Conservation (phyloP, 768 basidiomycete species). For the Russula vinacea region DNA sequence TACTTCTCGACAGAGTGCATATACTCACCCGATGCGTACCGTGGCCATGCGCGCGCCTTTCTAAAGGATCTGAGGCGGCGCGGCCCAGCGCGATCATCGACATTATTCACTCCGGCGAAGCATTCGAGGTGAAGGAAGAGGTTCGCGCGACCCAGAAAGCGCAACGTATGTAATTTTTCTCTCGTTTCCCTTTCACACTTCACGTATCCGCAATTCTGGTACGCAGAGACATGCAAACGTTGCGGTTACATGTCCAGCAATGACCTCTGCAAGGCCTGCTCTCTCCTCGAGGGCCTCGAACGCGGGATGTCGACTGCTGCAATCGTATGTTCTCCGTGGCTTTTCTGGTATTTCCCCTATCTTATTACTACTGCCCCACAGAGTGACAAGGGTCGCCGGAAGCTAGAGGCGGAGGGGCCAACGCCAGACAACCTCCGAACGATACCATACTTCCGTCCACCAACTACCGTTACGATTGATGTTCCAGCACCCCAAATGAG, state of each 20-base stretch:
- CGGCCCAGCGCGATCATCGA: slow-evolving; percentile 95
- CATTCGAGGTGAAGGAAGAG: slow-evolving; percentile 81
- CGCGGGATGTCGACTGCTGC: slow-evolving; percentile 54
- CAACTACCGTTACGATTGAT: slow-evolving; percentile 35
- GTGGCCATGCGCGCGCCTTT: slow-evolving; percentile 91
- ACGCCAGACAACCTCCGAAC: slow-evolving; percentile 67
- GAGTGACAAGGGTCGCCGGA: slow-evolving; percentile 68
- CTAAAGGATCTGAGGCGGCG: slow-evolving; percentile 95
- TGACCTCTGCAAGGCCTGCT: slow-evolving; percentile 94
- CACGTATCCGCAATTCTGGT: neutral
- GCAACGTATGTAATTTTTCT: slow-evolving; percentile 59
- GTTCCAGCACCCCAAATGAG: no score
- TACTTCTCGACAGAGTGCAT: slow-evolving; percentile 99
- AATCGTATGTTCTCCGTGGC: slow-evolving; percentile 44
- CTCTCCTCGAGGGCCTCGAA: slow-evolving; percentile 85
- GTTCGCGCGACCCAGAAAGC: slow-evolving; percentile 79
- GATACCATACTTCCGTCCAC: slow-evolving; percentile 64
- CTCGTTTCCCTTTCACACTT: neutral
- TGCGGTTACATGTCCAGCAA: slow-evolving; percentile 98
- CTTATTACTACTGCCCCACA: slow-evolving; percentile 34
- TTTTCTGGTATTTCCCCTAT: slow-evolving; percentile 12
- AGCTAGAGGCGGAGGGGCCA: slow-evolving; percentile 55
- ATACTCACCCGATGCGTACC: slow-evolving; percentile 97
- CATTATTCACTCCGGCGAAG: slow-evolving; percentile 94
- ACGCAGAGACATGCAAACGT: slow-evolving; percentile 77